Conservation (phyloP, 2,329 filamentous ascomycete genomes). For the Nemania abortiva region DNA sequence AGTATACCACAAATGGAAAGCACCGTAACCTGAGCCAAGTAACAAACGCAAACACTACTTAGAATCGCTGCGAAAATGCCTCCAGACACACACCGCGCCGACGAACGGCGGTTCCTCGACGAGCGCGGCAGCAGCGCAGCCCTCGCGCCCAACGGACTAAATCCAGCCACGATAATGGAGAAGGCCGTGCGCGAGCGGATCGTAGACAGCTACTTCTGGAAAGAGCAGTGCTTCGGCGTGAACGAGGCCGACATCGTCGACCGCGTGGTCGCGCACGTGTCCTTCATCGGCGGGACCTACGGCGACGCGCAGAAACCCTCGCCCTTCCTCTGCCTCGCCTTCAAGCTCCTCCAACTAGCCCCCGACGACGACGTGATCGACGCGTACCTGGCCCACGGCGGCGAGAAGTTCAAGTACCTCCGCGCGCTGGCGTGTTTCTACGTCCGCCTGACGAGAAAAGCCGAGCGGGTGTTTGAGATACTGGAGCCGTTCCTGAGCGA, state of each 20-base stretch:
- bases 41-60: neutral
- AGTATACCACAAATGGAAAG: neutral
- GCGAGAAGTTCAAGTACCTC: constrained; percentile 85
- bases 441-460: constrained; percentile 85
- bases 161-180: constrained; percentile 95
- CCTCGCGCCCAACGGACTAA: constrained; percentile 86
- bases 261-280: constrained; percentile 85
- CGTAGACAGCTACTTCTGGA: constrained; percentile 96
- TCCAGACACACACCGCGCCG: constrained; percentile 72
- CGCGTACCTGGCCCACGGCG: constrained; percentile 83
- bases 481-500: constrained; percentile 89
- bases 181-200: constrained; percentile 96
- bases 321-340: constrained; percentile 91
- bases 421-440: constrained; percentile 93
- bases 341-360: constrained; percentile 91
- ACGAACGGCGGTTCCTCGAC: constrained; percentile 86
- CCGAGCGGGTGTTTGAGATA: constrained; percentile 81
- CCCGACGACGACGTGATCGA: constrained; percentile 82
- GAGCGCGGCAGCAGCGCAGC: constrained; percentile 84
- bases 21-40: neutral
- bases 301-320: constrained; percentile 87
- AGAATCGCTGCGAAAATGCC: constrained; percentile 35
- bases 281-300: constrained; percentile 88
- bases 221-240: constrained; percentile 96
- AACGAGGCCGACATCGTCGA: constrained; percentile 88